Conservation (phyloP, 2,329 filamentous ascomycete genomes). For the Fusarium sp. region DNA sequence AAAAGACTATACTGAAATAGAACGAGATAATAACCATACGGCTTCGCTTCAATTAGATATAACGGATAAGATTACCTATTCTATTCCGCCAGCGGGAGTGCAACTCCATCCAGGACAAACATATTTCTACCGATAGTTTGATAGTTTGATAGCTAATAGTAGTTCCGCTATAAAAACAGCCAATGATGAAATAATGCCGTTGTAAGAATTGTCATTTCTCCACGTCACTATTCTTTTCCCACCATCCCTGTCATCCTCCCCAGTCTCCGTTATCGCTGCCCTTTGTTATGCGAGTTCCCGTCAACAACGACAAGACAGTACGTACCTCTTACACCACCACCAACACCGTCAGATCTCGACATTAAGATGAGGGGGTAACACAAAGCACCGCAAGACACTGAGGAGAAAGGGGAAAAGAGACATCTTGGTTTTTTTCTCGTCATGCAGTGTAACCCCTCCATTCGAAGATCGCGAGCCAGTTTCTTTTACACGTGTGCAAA, state of each 20-base stretch:
- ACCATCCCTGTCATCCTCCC: neutral
- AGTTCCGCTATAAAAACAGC: neutral
- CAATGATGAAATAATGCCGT: neutral
- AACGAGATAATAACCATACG: too few relatives aligned
- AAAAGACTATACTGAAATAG: too few relatives aligned
- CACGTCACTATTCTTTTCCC: neutral
- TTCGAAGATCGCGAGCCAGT: slow-evolving; percentile 6
- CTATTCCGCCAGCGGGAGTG: slow-evolving; percentile 38
- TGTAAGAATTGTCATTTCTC: neutral
- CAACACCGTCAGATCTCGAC: neutral
- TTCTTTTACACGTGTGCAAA: slow-evolving; percentile 24
- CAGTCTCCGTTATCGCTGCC: too few relatives aligned
- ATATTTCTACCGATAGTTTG: neutral
- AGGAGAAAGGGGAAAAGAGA: slow-evolving; percentile 36
- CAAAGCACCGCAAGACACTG: neutral
- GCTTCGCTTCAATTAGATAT: slow-evolving; percentile 24
- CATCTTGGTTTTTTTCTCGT: slow-evolving; percentile 6
- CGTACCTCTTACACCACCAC: neutral
- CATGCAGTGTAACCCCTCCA: slow-evolving; percentile 10
- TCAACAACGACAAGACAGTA: neutral
- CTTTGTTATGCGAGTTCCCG: too few relatives aligned
- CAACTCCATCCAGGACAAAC: neutral
- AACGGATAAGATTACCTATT: slow-evolving; percentile 19
- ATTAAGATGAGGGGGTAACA: slow-evolving; percentile 10
- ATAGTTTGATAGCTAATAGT: neutral